Base-by-base conservation (phyloP, 371 early-diverging fungal genomes). In the Mortierella sp. region DNA sequence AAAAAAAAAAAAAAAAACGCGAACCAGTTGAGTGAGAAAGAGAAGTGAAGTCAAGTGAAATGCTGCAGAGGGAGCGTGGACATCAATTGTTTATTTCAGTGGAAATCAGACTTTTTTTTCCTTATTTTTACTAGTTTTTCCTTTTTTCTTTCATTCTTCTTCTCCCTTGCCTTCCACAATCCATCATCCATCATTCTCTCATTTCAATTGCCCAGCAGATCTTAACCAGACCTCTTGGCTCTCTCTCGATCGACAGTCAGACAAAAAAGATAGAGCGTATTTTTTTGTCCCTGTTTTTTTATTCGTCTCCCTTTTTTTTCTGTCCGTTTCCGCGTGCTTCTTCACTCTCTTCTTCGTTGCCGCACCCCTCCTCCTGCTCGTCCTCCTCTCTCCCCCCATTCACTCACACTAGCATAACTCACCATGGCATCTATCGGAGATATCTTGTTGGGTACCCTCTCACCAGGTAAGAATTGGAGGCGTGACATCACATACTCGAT, bases 371-470 rank as follows among this genome's bases (percentile, higher is more conserved):
- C 32, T 17, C 17, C 57, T n/a, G n/a, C n/a, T n/a, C n/a, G n/a
- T n/a, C 37, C 47, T 53, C 59, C 32, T 17, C 17, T 53, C 37
- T 55, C 6, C 19, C n/a, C 50, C 55, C 34, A 42, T 54, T 41
- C 39, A 9, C 37, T 31, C 51, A 32, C n/a, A 19, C 52, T 39
- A 37, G 7, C 43, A 56, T 28, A n/a, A 23, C 43, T 44, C 44
- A 75, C 64, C 63, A 90, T 91, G 91, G 86, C 78, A 15, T 76
- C 87, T 82, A 83, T 90, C 79, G 83, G 89, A 64, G 88, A 89
- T 69, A 87, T 92, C 79, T 88, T 94, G 64, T 79, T 82, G 53
- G 86, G 89, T 72, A 88, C 94, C 52, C 87, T 94, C 60, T 90
- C 92, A 60, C 86, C 87, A 56, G 89, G 90, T 89, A 86, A 66